These are phyloP conservation scores for Ilyonectria mors-panacis DNA, from an alignment of 2,329 filamentous ascomycete genomes.

Conservation along the genomic window DNA sequence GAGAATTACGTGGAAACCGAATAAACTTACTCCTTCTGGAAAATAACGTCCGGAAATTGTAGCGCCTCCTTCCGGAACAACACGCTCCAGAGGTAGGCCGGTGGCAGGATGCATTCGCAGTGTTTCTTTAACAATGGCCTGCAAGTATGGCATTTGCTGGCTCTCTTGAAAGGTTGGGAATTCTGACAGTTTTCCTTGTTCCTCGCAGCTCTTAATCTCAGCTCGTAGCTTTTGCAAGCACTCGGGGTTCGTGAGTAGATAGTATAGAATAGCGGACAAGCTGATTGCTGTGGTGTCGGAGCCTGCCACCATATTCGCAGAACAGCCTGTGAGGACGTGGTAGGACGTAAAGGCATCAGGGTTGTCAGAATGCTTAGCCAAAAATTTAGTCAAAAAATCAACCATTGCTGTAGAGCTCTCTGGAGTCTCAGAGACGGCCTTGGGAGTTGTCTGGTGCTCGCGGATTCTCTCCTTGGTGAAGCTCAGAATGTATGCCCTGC, in stretches of 20 bases:
- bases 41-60: conserved; percentile 37
- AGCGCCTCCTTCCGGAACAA: conserved; percentile 38
- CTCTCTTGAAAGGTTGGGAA: conserved; percentile 37
- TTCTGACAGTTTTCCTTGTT: conserved; percentile 19
- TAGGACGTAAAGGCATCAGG: conserved; percentile 36
- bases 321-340: conserved; percentile 40
- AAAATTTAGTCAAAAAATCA: conserved; percentile 44
- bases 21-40: conserved; percentile 34
- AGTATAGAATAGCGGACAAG: conserved; percentile 39
- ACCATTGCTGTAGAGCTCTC: conserved; percentile 26
- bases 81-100: conserved; percentile 35
- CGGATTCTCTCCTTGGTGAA: conserved; percentile 36
- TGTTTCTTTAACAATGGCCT: conserved; percentile 42
- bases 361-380: conserved; percentile 33
- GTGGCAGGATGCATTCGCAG: conserved; percentile 43
- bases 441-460: conserved; percentile 31
- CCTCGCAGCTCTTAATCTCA: conserved; percentile 24
- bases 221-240: conserved; percentile 23
- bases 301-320: conserved; percentile 42
- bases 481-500: conserved; percentile 32
- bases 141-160: conserved; percentile 39
- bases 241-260: conserved; percentile 30
- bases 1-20: not conserved
- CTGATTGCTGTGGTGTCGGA: conserved; percentile 45
- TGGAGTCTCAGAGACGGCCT: conserved; percentile 14